Base-by-base conservation (phyloP, 768 basidiomycete species). In the Leucocoprinus birnbaumii region DNA sequence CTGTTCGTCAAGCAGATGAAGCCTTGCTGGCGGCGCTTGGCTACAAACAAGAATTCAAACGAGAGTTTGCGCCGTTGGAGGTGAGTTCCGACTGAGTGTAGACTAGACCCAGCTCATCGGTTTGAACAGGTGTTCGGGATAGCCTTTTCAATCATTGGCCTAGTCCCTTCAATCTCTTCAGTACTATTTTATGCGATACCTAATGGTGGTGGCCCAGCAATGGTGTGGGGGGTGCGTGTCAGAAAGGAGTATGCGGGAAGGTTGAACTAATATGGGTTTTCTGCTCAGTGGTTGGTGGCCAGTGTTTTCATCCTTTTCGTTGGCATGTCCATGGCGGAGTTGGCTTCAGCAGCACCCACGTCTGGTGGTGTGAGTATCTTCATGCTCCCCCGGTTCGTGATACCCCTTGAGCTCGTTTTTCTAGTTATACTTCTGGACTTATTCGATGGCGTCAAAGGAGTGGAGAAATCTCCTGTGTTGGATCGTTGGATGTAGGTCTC, bases 271-370 rank as follows among this genome's bases (percentile, higher is more conserved):
- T 31, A 31, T 31, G 11, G 31, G 6, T 11, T 31, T 11, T 31
- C 31, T 11, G 6, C 5, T 31, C 59, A 86, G 83, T 90, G 87
- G 89, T 69, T 80, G 0, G 77, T 87, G 13, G 84, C 83, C 1
- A 82, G 82, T 55, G 58, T 82, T 44, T 83, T 87, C 65, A 82
- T 89, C 51, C 63, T 86, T 7, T 72, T 77, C 26, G 78, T 89
- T 24, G 87, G 83, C 2, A 66, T 87, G 62, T 73, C 85, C 19
- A 82, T 91, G 80, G 86, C 81, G 0, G 86, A 89, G 61, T 72
- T 88, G 9, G 86, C 80, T 1, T 86, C 84, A 21, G 83, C 84
- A 3, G 85, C 84, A 2, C 87, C 87, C 3, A 89, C 87, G 2
- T 87, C 86, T 21, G 86, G 86, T 59, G 87, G 87, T 14, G 83